phyloP scores from a whole-genome alignment of 768 basidiomycete species.

The Leccinum rimulosum region DNA sequence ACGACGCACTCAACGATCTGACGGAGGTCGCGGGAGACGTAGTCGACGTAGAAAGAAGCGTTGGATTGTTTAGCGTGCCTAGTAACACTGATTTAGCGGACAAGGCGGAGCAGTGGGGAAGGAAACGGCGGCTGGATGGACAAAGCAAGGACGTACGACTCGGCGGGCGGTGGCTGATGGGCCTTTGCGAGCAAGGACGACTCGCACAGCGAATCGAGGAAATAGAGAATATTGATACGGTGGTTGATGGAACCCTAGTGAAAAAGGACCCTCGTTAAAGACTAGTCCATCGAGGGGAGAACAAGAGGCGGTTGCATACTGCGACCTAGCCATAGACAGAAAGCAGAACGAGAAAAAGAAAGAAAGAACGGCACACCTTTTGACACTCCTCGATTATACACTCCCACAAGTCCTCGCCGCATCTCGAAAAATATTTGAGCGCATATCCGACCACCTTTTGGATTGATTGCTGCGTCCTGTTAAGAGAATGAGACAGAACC shows the following conservation, averaged over 20 bases:
- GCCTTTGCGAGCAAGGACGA: slow-evolving; percentile 69
- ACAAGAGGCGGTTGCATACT: background rate
- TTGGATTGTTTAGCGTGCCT: slow-evolving; percentile 26
- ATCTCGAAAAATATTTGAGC: slow-evolving; percentile 77
- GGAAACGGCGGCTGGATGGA: background rate
- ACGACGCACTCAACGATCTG: slow-evolving; percentile 86
- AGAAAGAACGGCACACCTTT: slow-evolving; percentile 52
- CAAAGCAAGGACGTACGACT: background rate
- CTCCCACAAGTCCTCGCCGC: slow-evolving; percentile 94
- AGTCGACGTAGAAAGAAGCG: slow-evolving; percentile 71
- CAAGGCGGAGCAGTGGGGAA: background rate
- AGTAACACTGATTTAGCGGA: background rate
- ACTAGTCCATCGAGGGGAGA: background rate
- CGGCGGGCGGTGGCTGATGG: slow-evolving; percentile 30
- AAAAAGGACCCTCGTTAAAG: background rate
- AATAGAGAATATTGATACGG: slow-evolving; percentile 90
- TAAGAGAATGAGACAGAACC: too few relatives aligned
- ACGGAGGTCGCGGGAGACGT: slow-evolving; percentile 72
- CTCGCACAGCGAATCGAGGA: slow-evolving; percentile 87
- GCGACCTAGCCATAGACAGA: background rate
- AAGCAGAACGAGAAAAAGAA: background rate
- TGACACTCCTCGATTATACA: slow-evolving; percentile 89
- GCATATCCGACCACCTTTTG: slow-evolving; percentile 86
- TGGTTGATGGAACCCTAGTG: slow-evolving; percentile 79
- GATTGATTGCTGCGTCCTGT: slow-evolving; percentile 25